Evolutionary conservation across 768 basidiomycete genomes (phyloP).

Genomic region (Lentinula guzmanii): DNA sequence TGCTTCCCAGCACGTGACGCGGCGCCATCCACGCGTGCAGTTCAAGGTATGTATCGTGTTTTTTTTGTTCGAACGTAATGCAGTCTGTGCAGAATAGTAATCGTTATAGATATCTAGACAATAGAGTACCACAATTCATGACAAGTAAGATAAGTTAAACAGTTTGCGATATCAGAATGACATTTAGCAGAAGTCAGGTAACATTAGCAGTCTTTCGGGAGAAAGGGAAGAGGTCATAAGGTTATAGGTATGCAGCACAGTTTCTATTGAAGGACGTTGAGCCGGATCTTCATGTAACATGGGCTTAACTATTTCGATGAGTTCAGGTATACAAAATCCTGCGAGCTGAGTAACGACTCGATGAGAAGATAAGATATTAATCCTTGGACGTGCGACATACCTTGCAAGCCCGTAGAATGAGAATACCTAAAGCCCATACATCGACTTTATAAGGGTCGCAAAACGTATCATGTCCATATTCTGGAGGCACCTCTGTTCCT

Average conservation of each 20-base stretch:
- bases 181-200: conserved; percentile 1
- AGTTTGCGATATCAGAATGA: not conserved
- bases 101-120: too few species aligned
- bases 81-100: too few species aligned
- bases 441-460: conserved; percentile 66
- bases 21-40: too few species aligned
- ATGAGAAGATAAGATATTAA: conserved; percentile 8
- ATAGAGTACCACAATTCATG: too few species aligned
- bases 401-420: conserved; percentile 61
- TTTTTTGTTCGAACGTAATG: too few species aligned
- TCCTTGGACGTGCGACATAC: conserved; percentile 27
- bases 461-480: conserved; percentile 46
- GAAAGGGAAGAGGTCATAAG: conserved; percentile 35
- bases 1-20: not conserved
- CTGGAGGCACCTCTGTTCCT: conserved; percentile 67
- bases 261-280: conserved; percentile 43
- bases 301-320: conserved; percentile 47
- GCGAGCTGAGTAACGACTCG: conserved; percentile 34
- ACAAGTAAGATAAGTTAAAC: too few species aligned
- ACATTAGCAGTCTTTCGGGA: not conserved
- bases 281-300: conserved; percentile 55
- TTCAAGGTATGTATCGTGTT: too few species aligned
- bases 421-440: conserved; percentile 64
- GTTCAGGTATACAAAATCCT: conserved; percentile 52
- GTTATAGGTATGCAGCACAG: conserved; percentile 49